These are phyloP conservation scores for Fusarium sacchari DNA, from an alignment of 2,329 filamentous ascomycete species.

Conservation along the genomic window DNA sequence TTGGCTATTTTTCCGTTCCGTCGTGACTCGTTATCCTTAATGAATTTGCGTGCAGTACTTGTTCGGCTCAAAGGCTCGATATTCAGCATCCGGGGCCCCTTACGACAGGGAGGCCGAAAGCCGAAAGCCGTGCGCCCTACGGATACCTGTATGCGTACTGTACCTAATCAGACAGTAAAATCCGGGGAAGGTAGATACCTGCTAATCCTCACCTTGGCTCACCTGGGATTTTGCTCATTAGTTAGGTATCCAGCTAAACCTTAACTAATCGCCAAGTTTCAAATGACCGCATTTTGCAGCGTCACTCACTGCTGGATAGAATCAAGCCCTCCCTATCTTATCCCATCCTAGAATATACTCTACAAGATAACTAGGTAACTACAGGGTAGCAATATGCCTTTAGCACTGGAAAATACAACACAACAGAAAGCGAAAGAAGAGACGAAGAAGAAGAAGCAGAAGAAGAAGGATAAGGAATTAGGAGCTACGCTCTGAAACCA, in stretches of 20 bases:
- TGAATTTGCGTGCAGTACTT: not conserved
- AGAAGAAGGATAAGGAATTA: not conserved
- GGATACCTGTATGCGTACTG: too few relatives aligned
- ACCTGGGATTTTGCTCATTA: constrained; percentile 2
- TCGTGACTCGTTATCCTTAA: not conserved
- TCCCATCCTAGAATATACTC: not conserved
- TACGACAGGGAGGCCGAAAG: constrained; percentile 57
- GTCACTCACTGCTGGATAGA: too few relatives aligned
- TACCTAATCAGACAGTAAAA: not conserved
- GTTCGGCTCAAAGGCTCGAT: constrained; percentile 41
- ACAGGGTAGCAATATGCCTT: not conserved
- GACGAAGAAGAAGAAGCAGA: too few relatives aligned
- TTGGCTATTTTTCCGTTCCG: not conserved
- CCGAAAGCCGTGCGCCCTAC: constrained; percentile 46
- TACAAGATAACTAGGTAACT: not conserved
- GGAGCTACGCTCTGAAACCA: not conserved
- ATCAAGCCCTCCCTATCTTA: not conserved
- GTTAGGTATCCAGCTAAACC: not conserved
- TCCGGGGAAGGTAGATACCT: constrained; percentile 16
- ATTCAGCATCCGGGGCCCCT: not conserved
- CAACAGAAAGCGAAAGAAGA: not conserved
- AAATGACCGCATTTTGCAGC: not conserved
- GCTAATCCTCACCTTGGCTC: constrained; percentile 13
- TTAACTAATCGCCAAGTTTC: constrained; percentile 1
- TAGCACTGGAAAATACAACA: not conserved